Evolutionary conservation across 73 alveolate genomes (phyloP).

Genomic region (Tetrahymena thermophila): DNA sequence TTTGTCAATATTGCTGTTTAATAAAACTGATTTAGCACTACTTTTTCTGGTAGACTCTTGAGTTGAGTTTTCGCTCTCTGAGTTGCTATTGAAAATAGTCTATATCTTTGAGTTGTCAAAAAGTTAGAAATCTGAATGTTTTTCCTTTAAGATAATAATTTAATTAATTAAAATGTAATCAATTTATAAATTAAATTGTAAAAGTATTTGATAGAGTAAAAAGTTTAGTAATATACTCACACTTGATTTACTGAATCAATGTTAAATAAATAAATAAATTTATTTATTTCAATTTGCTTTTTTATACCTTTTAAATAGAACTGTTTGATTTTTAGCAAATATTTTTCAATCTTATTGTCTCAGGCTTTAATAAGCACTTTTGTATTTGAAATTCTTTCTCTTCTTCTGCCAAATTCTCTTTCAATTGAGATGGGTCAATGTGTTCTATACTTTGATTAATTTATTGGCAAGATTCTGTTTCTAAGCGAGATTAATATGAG

Average conservation of each 20-base stretch:
- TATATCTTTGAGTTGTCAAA: neutral
- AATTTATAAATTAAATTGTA: neutral
- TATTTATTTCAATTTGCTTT: neutral
- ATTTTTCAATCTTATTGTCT: neutral
- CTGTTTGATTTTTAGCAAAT: neutral
- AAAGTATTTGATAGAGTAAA: neutral
- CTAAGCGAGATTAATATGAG: neutral
- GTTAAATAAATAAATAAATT: neutral
- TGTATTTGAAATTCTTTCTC: neutral
- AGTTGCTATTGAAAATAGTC: neutral
- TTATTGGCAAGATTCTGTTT: neutral
- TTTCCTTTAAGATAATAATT: neutral
- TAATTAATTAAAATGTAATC: neutral
- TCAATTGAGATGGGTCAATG: neutral
- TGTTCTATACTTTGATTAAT: neutral
- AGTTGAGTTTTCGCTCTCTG: neutral
- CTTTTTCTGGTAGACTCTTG: neutral
- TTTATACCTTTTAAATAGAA: neutral
- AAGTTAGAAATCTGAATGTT: neutral
- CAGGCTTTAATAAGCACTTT: neutral
- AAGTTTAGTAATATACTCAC: neutral
- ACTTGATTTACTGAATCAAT: neutral
- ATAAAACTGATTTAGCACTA: neutral
- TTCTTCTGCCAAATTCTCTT: neutral
- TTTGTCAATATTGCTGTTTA: neutral